A percentile compares a stretch with the other conserved stretches of the same genome.
Evolutionary conservation across 345 rosid genomes (phyloP).

Genomic region (Xanthoceras sorbifolium): DNA sequence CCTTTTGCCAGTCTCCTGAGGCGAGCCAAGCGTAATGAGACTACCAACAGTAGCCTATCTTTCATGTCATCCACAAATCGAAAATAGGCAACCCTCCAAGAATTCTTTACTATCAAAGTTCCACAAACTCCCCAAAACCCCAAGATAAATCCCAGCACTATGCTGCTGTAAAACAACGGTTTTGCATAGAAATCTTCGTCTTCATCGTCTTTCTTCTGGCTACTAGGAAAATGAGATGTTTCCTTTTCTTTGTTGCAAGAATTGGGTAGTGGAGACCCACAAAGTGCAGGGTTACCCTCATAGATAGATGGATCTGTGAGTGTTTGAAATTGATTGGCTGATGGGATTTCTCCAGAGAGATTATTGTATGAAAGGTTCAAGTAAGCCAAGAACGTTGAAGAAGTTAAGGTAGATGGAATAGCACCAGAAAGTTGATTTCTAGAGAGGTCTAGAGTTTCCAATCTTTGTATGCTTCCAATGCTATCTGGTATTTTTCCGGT

Average conservation of each 20-base stretch:
- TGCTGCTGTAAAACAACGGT: background rate
- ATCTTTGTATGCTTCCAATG: background rate
- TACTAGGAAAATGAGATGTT: background rate
- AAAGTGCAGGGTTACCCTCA: constrained; percentile 24
- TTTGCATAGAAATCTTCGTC: background rate
- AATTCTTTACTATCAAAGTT: background rate
- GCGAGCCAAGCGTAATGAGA: background rate
- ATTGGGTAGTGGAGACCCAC: constrained; percentile 18
- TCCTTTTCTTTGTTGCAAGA: constrained; percentile 9
- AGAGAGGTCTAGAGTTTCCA: constrained; percentile 26
- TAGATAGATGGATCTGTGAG: constrained; percentile 28
- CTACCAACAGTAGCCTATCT: background rate
- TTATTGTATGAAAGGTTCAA: constrained; percentile 29
- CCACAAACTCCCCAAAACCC: constrained; percentile 15
- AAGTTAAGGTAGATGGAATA: constrained; percentile 19
- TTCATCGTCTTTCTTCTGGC: background rate
- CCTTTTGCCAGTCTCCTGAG: background rate
- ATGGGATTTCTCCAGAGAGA: constrained; percentile 28
- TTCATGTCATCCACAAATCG: background rate
- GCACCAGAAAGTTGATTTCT: constrained; percentile 22
- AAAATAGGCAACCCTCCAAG: constrained; percentile 14
- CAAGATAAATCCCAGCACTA: background rate
- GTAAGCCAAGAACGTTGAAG: constrained; percentile 14
- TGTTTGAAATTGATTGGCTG: constrained; percentile 25
- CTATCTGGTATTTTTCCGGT: constrained; percentile 18